A percentile compares a stretch with the other conserved stretches of the same genome.
Conservation (phyloP, 768 basidiomycete genomes). For the Lactarius sanguifluus region DNA sequence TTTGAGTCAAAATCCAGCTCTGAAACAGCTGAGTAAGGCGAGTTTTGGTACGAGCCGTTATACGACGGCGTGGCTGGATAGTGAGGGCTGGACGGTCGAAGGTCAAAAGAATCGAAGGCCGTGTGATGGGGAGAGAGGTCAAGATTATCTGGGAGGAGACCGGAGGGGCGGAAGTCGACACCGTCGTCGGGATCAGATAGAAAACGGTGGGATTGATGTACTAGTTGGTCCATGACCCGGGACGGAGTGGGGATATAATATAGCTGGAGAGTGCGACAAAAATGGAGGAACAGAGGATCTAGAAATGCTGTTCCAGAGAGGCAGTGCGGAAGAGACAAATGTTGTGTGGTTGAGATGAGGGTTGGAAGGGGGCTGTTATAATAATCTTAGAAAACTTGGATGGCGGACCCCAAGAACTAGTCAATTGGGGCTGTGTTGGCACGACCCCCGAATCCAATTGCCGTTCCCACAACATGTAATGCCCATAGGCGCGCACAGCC, state of each 20-base stretch:
- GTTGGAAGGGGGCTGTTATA: not conserved
- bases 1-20: constrained; percentile 49
- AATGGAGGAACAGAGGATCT: constrained; percentile 9
- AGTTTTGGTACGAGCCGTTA: constrained; percentile 68
- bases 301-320: constrained; percentile 21
- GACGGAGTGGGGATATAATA: constrained; percentile 9
- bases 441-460: not conserved
- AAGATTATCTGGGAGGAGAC: constrained; percentile 30
- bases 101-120: constrained; percentile 36
- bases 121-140: constrained; percentile 39
- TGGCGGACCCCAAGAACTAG: constrained; percentile 10
- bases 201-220: constrained; percentile 25
- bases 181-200: constrained; percentile 25
- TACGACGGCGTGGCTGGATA: constrained; percentile 56
- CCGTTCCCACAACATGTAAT: too few species aligned
- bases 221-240: constrained; percentile 16
- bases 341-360: constrained; percentile 7
- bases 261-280: constrained; percentile 8
- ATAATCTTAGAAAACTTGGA: not conserved
- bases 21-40: constrained; percentile 65
- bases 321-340: constrained; percentile 14
- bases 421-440: not conserved
- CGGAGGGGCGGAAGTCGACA: constrained; percentile 17
- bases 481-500: not conserved
- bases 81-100: constrained; percentile 38